Evolutionary conservation across 805 yeast genomes (phyloP).

Genomic region (Ascoidea rubescens): DNA sequence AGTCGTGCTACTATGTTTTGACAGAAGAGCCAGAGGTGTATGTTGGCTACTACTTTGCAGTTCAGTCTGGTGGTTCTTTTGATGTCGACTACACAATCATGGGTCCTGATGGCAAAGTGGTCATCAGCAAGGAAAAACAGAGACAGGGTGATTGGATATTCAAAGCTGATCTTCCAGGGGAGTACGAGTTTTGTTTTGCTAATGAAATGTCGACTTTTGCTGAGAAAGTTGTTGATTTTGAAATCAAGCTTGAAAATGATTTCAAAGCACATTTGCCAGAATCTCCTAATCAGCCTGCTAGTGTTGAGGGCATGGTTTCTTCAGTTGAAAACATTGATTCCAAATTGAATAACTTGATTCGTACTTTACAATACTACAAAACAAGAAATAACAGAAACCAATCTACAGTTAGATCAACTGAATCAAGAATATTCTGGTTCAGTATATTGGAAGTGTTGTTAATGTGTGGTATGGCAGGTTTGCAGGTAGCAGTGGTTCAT

Average conservation of each 20-base stretch:
- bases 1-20: conserved; percentile 57
- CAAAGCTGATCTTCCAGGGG: conserved; percentile 53
- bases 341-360: conserved; percentile 42
- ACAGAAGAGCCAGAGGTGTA: conserved; percentile 45
- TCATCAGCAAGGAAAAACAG: conserved; percentile 43
- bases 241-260: conserved; percentile 36
- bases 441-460: conserved; percentile 51
- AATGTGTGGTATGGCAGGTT: conserved; percentile 55
- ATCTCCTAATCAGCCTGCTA: conserved; percentile 9
- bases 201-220: conserved; percentile 73
- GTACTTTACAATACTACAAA: conserved; percentile 66
- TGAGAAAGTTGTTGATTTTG: conserved; percentile 76
- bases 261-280: conserved; percentile 50
- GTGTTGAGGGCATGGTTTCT: conserved; percentile 14
- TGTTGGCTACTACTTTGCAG: conserved; percentile 72
- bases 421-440: conserved; percentile 46
- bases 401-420: conserved; percentile 54
- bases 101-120: conserved; percentile 40
- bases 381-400: conserved; percentile 87
- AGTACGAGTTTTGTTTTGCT: conserved; percentile 77
- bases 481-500: conserved; percentile 57
- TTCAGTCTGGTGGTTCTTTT: conserved; percentile 66
- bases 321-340: conserved; percentile 45
- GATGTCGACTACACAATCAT: conserved; percentile 56
- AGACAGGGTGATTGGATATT: conserved; percentile 74